Evolutionary conservation across 441 rosid genomes (phyloP), one percentile per base, ranked within the genome.

Genomic region (Isatis lusitanica): DNA sequence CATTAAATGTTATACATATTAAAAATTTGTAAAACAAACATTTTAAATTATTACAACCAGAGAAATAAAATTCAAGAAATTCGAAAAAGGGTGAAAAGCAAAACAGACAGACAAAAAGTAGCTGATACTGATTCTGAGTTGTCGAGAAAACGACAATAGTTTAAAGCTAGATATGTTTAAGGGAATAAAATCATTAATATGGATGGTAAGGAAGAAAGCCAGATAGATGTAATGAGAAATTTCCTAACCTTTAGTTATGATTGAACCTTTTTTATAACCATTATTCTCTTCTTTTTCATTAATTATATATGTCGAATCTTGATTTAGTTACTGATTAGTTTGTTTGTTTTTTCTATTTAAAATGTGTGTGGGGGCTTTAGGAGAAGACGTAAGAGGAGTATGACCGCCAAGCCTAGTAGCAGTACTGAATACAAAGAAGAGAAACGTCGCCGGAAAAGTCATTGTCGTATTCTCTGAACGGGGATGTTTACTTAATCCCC

Each of bases 371-470:
- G 48, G 31, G 6, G 35, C 24, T 17, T 13, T 35, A 75, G 79
- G 79, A 69, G 55, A 63, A 69, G 71, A 70, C 44, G 66, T 1
- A 63, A 70, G 61, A 63, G 55, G 38, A 40, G n/a, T 9, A 56
- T 9, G 46, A 7, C 47, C 16, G 10, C 39, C 0, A 70, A 56
- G 35, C 60, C 21, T 46, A 47, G 57, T 44, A 16, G 24, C 64
- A 53, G 44, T 15, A 30, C 26, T 16, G 79, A 75, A 26, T 9
- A 40, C 46, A 76, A 55, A 70, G 79, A 70, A 39, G 64, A 53
- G 61, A 63, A 3, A 0, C 71, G 79, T 70, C 79, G 79, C 62
- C 60, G 75, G 44, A 76, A 63, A 76, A 70, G 66, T 7, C 71
- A 63, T n/a, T 76, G 79, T 8, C 0, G 12, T 56, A 55, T 76